A percentile compares a stretch with the other conserved stretches of the same genome.
phyloP scores from a whole-genome alignment of 23 red algal species.

The Chondrus crispus region DNA sequence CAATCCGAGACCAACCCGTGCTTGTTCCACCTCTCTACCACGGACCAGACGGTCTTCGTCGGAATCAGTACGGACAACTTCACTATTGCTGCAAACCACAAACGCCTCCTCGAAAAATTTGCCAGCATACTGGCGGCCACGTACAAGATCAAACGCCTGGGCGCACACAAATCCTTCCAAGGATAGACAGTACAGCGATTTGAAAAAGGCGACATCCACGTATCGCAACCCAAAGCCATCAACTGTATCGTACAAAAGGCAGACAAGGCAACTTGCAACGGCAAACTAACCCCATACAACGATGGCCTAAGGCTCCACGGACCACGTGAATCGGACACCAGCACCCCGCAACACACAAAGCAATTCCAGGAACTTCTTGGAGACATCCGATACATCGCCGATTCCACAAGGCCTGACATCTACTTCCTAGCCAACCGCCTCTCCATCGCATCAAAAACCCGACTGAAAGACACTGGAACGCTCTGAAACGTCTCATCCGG shows the following conservation, averaged over 20 bases:
- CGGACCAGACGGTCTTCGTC: not conserved
- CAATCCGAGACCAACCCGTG: conserved; percentile 6
- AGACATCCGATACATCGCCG: too few relatives aligned
- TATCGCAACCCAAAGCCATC: not conserved
- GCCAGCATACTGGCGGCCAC: not conserved
- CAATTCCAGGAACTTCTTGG: too few relatives aligned
- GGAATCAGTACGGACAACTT: conserved; percentile 16
- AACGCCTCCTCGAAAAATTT: not conserved
- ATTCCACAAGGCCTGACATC: too few relatives aligned
- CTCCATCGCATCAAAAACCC: too few relatives aligned
- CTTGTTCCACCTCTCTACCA: not conserved
- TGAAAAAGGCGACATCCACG: not conserved
- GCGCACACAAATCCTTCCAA: not conserved
- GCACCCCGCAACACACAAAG: too few relatives aligned
- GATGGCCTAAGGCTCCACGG: too few relatives aligned
- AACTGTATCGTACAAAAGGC: not conserved
- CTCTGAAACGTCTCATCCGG: too few relatives aligned
- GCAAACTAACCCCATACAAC: too few relatives aligned
- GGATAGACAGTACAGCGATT: not conserved
- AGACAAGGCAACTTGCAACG: not conserved
- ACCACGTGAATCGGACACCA: too few relatives aligned
- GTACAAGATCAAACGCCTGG: not conserved
- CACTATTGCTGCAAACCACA: not conserved
- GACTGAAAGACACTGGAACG: too few relatives aligned
- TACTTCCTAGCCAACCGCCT: too few relatives aligned